Evolutionary conservation across 371 early-diverging fungal genomes (phyloP).

Genomic region (Nematocida displodere): DNA sequence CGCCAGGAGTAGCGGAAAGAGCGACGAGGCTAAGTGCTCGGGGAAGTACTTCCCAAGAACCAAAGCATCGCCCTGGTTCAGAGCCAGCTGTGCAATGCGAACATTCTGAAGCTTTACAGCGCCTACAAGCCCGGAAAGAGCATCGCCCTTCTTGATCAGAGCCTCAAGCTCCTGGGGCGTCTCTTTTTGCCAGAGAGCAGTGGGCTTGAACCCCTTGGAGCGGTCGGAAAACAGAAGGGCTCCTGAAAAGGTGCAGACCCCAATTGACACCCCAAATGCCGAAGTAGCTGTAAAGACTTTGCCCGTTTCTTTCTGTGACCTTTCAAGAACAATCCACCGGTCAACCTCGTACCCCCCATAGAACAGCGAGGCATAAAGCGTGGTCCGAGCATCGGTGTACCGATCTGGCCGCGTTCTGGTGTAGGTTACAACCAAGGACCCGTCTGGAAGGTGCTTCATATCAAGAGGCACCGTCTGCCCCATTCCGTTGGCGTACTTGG

Average conservation of each 20-base stretch:
- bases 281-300: not conserved
- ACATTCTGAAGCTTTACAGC: not conserved
- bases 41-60: constrained; percentile 28
- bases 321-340: constrained; percentile 20
- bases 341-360: constrained; percentile 10
- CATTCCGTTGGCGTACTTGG: constrained; percentile 5
- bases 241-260: constrained; percentile 3
- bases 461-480: not conserved
- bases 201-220: not conserved
- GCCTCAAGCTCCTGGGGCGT: not conserved
- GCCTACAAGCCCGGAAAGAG: not conserved
- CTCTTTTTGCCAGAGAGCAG: constrained; percentile 17
- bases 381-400: not conserved
- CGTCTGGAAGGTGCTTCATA: not conserved
- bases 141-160: constrained; percentile 11
- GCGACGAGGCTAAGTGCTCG: not conserved
- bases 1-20: not conserved
- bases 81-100: not conserved
- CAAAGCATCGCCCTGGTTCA: constrained; percentile 8
- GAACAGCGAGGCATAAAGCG: constrained; percentile 8
- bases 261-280: not conserved
- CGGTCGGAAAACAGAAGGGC: constrained; percentile 1
- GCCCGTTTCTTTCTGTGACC: not conserved
- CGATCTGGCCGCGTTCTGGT: constrained; percentile 2
- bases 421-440: constrained; percentile 9